phyloP scores from a whole-genome alignment of 148 eudicot species.

The Cornus kousa region DNA sequence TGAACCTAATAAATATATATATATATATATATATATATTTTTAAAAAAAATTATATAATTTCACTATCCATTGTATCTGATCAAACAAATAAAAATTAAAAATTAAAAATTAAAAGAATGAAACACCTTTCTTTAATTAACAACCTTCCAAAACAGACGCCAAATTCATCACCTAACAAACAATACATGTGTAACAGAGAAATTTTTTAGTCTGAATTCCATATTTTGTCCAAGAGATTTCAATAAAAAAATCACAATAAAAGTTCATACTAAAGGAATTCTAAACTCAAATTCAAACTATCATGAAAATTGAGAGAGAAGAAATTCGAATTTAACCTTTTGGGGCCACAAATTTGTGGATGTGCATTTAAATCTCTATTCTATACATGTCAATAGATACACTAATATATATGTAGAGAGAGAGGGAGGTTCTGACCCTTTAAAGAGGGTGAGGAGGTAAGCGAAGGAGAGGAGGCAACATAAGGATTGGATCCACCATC shows the following conservation, averaged over 20 bases:
- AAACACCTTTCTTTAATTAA: neutral
- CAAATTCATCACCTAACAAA: neutral
- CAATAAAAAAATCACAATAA: neutral
- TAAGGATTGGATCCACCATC: slow-evolving; percentile 43
- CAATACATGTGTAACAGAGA: neutral
- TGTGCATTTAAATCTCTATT: neutral
- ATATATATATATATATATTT: too few relatives aligned
- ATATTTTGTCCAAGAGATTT: neutral
- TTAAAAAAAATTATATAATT: too few relatives aligned
- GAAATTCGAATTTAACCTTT: too few relatives aligned
- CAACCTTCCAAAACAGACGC: neutral
- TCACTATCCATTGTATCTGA: too few relatives aligned
- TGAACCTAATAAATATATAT: too few relatives aligned
- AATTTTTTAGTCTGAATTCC: neutral
- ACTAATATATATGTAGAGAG: neutral
- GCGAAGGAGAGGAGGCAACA: slow-evolving; percentile 28
- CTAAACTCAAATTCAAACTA: neutral
- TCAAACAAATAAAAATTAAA: too few relatives aligned
- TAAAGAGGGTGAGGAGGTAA: slow-evolving; percentile 29
- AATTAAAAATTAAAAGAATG: too few relatives aligned
- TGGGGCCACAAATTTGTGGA: neutral
- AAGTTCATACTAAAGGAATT: neutral
- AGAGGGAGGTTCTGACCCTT: slow-evolving; percentile 33
- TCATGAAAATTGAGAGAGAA: neutral
- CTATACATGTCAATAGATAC: too few relatives aligned